Percentiles rank a stretch among this genome's conserved stretches.
phyloP scores from a whole-genome alignment of 805 yeast genomes.

The Spathaspora sp. region DNA sequence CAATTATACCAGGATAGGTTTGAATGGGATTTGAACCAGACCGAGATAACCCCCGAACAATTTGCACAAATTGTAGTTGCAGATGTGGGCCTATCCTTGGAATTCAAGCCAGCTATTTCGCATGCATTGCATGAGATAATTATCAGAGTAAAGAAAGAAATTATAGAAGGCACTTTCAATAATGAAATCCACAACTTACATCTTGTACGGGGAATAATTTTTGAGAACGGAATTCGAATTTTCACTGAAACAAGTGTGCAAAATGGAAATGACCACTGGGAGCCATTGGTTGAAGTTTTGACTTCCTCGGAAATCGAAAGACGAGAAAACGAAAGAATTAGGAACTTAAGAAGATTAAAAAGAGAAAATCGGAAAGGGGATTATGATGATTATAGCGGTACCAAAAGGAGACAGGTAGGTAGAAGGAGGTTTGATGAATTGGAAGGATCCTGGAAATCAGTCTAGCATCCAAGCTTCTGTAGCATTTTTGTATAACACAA shows the following conservation, averaged over 20 bases:
- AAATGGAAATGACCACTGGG: constrained; percentile 78
- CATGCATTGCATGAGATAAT: constrained; percentile 81
- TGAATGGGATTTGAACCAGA: constrained; percentile 79
- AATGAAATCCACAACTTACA: constrained; percentile 41
- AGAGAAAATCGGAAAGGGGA: constrained; percentile 79
- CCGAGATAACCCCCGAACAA: constrained; percentile 66
- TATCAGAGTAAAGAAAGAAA: constrained; percentile 73
- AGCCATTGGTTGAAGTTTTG: constrained; percentile 80
- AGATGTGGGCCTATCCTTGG: constrained; percentile 81
- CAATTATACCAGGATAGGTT: constrained; percentile 85
- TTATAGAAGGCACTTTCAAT: constrained; percentile 55
- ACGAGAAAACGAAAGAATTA: constrained; percentile 90
- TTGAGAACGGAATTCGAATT: constrained; percentile 40
- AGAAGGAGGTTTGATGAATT: constrained; percentile 54
- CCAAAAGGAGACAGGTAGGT: constrained; percentile 34
- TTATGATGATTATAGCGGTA: constrained; percentile 29
- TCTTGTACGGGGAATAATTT: constrained; percentile 38
- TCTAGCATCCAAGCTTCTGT: background rate
- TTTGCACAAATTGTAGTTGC: constrained; percentile 80
- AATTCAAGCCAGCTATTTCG: constrained; percentile 86
- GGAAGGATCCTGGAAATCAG: constrained; percentile 21
- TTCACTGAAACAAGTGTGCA: constrained; percentile 65
- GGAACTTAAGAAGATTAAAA: constrained; percentile 86
- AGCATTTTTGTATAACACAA: too few relatives aligned
- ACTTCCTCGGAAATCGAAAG: constrained; percentile 92